A percentile compares a stretch with the other conserved stretches of the same genome.
These are phyloP conservation scores for Auricularia cornea DNA, from an alignment of 768 basidiomycete species.

Conservation along the genomic window DNA sequence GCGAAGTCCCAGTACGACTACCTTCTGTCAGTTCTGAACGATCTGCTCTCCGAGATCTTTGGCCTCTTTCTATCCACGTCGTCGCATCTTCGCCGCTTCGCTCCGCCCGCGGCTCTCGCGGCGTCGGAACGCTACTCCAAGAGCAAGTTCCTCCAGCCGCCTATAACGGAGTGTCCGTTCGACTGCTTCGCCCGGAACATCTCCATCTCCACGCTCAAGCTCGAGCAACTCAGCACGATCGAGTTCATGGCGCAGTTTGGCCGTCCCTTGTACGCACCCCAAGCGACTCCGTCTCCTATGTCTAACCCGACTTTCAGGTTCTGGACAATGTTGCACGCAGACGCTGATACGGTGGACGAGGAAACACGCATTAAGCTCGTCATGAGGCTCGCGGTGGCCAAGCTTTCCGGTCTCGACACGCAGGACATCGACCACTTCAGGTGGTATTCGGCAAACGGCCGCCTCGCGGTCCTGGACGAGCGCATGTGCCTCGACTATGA, in stretches of 20 bases:
- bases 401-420: too few relatives aligned
- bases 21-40: background rate
- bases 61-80: constrained; percentile 10
- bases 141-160: too few relatives aligned
- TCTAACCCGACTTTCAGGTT: constrained; percentile 2
- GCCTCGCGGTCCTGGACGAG: constrained; percentile 10
- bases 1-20: background rate
- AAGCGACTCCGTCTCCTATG: background rate
- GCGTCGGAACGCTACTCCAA: background rate
- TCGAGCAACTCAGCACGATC: background rate
- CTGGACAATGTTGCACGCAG: background rate
- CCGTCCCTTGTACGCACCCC: constrained; percentile 9
- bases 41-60: background rate
- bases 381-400: too few relatives aligned
- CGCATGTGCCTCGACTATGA: constrained; percentile 13
- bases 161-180: too few relatives aligned
- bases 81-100: background rate
- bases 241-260: constrained; percentile 11
- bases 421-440: too few relatives aligned
- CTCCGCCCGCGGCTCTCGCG: constrained; percentile 1
- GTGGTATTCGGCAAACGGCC: too few relatives aligned
- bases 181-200: background rate
- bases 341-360: too few relatives aligned
- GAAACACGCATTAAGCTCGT: too few relatives aligned
- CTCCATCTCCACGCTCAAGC: constrained; percentile 10